Evolutionary conservation across 2,329 filamentous ascomycete genomes (phyloP).

Genomic region (Gliomastix tumulicola): DNA sequence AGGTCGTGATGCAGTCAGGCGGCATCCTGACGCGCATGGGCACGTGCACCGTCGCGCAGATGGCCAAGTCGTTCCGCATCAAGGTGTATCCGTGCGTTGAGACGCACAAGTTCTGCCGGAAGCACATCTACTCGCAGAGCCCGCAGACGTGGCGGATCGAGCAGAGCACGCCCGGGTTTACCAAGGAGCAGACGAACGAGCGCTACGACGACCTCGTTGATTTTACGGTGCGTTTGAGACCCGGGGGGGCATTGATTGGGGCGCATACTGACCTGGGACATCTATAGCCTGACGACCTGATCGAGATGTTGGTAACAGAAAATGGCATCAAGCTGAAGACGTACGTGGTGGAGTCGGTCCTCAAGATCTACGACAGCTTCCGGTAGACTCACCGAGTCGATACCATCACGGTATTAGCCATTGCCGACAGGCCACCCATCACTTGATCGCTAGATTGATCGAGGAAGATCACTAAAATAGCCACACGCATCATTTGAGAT

Average conservation of each 20-base stretch:
- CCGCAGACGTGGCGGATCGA: too few species aligned
- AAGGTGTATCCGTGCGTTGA: constrained; percentile 90
- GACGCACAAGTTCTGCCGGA: constrained; percentile 95
- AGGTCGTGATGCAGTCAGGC: constrained; percentile 90
- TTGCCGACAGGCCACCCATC: too few species aligned
- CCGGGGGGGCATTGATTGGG: neutral
- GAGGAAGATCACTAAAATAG: too few species aligned
- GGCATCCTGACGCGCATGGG: constrained; percentile 87
- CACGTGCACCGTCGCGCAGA: constrained; percentile 74
- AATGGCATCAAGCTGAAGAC: constrained; percentile 64
- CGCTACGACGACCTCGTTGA: constrained; percentile 55
- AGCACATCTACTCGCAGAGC: constrained; percentile 68
- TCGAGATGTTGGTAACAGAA: constrained; percentile 70
- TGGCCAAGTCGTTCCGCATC: constrained; percentile 63
- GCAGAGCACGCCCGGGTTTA: constrained; percentile 72
- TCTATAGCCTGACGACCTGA: constrained; percentile 54
- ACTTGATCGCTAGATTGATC: too few species aligned
- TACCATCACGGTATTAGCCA: too few species aligned
- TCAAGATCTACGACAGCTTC: constrained; percentile 51
- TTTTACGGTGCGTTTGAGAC: constrained; percentile 52
- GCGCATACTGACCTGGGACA: neutral
- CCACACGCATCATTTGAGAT: too few species aligned
- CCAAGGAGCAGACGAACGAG: constrained; percentile 50
- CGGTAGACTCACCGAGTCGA: too few species aligned
- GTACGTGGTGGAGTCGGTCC: constrained; percentile 64